These are phyloP conservation scores for Gracilariopsis chorda DNA, from an alignment of 23 red algal species.

Conservation along the genomic window DNA sequence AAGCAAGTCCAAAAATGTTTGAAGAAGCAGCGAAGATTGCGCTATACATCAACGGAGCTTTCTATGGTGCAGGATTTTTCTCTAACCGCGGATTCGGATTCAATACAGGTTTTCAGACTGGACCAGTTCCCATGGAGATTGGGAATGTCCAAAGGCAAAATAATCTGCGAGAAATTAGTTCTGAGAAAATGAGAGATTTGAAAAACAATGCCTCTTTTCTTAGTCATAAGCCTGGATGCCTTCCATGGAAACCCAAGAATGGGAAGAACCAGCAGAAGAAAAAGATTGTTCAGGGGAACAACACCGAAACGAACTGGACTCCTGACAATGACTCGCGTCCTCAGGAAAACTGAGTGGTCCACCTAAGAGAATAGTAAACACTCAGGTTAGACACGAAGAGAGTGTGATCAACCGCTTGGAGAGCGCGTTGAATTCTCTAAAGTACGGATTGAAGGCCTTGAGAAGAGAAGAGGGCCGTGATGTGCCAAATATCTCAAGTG, in stretches of 20 bases:
- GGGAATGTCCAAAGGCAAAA: background rate
- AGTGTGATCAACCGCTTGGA: background rate
- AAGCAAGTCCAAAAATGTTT: background rate
- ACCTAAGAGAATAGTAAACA: background rate
- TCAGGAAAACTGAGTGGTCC: background rate
- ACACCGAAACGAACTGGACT: background rate
- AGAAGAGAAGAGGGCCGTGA: background rate
- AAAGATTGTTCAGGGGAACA: background rate
- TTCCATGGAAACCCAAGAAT: background rate
- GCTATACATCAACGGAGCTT: background rate
- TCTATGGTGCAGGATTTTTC: background rate
- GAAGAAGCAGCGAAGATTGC: background rate
- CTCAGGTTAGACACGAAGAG: background rate
- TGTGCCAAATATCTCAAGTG: no score
- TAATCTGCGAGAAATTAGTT: background rate
- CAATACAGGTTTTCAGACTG: no score
- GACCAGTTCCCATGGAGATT: conserved; percentile 8
- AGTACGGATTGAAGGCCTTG: background rate
- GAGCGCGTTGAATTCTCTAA: background rate
- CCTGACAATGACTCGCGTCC: background rate
- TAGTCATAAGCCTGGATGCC: background rate
- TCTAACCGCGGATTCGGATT: background rate
- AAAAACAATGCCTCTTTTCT: background rate
- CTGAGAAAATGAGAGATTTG: background rate
- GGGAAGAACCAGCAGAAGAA: no score